These are phyloP conservation scores for Kwoniella dejecticola DNA, from an alignment of 768 basidiomycete genomes.

Conservation along the genomic window DNA sequence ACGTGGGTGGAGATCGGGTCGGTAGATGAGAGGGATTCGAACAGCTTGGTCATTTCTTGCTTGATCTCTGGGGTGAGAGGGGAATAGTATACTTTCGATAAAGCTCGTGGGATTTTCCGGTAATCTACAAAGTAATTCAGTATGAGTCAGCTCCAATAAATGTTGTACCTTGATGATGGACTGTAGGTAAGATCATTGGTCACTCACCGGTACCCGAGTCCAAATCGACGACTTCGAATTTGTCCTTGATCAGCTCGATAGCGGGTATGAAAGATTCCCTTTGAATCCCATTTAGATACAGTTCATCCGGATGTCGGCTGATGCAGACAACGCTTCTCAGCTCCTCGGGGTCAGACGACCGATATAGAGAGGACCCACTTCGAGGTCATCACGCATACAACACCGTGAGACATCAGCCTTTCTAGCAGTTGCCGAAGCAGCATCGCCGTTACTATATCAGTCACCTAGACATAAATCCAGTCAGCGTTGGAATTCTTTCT, in stretches of 20 bases:
- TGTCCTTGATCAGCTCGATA: constrained; percentile 86
- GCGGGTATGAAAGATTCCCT: constrained; percentile 90
- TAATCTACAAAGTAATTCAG: constrained; percentile 70
- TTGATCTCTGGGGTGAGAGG: constrained; percentile 70
- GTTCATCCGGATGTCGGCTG: constrained; percentile 94
- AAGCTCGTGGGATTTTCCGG: constrained; percentile 84
- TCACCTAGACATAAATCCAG: constrained; percentile 63
- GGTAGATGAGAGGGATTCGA: constrained; percentile 63
- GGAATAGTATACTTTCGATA: constrained; percentile 91
- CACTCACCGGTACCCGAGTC: constrained; percentile 86
- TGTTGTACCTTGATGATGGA: not conserved
- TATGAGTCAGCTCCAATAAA: not conserved
- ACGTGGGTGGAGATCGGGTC: constrained; percentile 55
- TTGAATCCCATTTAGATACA: constrained; percentile 99
- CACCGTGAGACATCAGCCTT: constrained; percentile 79
- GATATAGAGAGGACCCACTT: constrained; percentile 66
- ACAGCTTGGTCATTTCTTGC: constrained; percentile 79
- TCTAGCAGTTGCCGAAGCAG: constrained; percentile 88
- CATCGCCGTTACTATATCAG: constrained; percentile 98
- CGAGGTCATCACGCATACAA: constrained; percentile 93
- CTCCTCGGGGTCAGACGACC: not conserved
- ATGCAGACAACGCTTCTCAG: too few species aligned
- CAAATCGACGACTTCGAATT: constrained; percentile 84
- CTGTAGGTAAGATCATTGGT: not conserved
- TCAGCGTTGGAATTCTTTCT: too few species aligned